A percentile compares a stretch with the other conserved stretches of the same genome.
phyloP scores from a whole-genome alignment of 805 yeast species.

The Schwanniomyces sp. region DNA sequence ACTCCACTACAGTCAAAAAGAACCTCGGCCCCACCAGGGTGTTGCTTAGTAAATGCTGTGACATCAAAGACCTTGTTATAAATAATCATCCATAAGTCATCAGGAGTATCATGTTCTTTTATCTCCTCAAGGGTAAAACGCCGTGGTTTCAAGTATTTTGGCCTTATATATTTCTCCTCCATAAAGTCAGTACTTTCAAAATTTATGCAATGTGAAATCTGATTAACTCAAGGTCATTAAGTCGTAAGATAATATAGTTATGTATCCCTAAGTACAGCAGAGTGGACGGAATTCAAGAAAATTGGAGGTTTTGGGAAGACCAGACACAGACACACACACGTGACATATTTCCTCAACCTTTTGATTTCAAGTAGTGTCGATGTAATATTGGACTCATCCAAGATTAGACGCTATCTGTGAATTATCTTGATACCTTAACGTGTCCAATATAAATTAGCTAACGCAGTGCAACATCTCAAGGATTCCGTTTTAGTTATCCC shows the following conservation, averaged over 20 bases:
- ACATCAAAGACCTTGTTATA: constrained; percentile 80
- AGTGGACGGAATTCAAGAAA: no score
- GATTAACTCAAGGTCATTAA: not conserved
- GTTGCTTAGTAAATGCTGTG: constrained; percentile 67
- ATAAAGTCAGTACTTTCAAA: not conserved
- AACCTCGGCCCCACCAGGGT: constrained; percentile 78
- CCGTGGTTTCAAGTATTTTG: not conserved
- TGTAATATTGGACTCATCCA: not conserved
- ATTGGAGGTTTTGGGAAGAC: no score
- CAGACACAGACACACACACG: not conserved
- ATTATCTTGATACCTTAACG: not conserved
- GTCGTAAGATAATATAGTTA: not conserved
- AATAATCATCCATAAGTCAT: constrained; percentile 81
- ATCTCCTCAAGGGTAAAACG: constrained; percentile 47
- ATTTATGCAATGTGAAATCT: not conserved
- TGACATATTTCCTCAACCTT: not conserved
- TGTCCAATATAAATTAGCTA: not conserved
- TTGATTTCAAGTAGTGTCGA: no score
- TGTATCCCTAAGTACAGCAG: no score
- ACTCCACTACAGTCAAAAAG: constrained; percentile 77
- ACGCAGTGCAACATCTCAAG: not conserved
- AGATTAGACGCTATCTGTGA: not conserved
- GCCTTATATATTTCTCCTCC: not conserved
- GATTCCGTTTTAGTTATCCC: not conserved
- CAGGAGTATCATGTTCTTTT: constrained; percentile 67